phyloP scores from a whole-genome alignment of 257 asterid species.

The Echium plantagineum region DNA sequence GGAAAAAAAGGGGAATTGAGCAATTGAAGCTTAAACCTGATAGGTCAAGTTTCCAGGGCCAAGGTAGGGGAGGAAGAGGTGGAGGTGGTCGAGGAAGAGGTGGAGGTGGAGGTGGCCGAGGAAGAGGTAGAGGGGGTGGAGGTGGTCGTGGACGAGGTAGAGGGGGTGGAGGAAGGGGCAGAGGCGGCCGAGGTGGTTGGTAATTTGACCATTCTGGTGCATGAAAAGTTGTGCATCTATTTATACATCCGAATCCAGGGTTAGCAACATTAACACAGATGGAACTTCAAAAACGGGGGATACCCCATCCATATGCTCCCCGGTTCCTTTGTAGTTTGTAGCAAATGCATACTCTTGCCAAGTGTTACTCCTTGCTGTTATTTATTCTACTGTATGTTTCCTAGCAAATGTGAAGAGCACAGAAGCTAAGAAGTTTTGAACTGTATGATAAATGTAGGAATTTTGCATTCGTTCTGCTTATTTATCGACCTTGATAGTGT shows the following conservation, averaged over 20 bases:
- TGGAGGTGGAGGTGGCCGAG: too few relatives aligned
- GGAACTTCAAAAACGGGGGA: slow-evolving; percentile 39
- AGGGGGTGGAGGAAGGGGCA: not conserved
- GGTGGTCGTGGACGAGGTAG: slow-evolving; percentile 18
- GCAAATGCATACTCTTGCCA: too few relatives aligned
- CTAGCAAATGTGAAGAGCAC: too few relatives aligned
- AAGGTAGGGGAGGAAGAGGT: slow-evolving; percentile 35
- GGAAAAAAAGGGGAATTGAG: slow-evolving; percentile 61
- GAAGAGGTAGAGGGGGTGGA: slow-evolving; percentile 28
- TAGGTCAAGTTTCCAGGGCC: slow-evolving; percentile 32
- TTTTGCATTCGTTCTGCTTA: too few relatives aligned
- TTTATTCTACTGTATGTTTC: too few relatives aligned
- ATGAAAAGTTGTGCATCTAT: not conserved
- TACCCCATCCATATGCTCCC: slow-evolving; percentile 35
- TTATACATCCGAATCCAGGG: not conserved
- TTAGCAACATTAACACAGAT: not conserved
- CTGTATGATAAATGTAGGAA: too few relatives aligned
- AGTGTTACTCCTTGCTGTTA: too few relatives aligned
- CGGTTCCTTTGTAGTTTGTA: too few relatives aligned
- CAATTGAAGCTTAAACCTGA: slow-evolving; percentile 46
- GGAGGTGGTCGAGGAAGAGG: slow-evolving; percentile 33
- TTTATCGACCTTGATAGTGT: too few relatives aligned
- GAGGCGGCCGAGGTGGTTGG: not conserved
- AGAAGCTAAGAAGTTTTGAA: too few relatives aligned
- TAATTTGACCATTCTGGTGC: not conserved